phyloP scores from a whole-genome alignment of 371 early-diverging fungal genomes.

The Mortierella sp. region DNA sequence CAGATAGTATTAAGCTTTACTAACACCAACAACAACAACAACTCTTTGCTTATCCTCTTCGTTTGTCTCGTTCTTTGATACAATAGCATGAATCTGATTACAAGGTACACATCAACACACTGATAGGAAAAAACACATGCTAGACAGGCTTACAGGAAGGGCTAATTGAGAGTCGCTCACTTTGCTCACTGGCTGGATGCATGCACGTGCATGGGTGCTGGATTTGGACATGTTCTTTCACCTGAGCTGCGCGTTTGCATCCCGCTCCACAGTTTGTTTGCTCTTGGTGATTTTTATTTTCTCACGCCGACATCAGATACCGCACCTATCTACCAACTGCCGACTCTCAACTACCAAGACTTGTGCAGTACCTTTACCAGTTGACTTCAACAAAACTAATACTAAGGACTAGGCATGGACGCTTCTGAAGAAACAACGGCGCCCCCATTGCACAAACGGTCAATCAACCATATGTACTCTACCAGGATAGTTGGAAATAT shows the following conservation, averaged over 20 bases:
- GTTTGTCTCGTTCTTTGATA: slow-evolving; percentile 3
- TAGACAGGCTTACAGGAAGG: not conserved
- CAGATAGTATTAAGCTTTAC: not conserved
- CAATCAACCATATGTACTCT: not conserved
- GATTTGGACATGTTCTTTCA: not conserved
- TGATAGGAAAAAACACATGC: not conserved
- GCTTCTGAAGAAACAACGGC: too few relatives aligned
- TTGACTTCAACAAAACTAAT: not conserved
- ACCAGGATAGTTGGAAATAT: not conserved
- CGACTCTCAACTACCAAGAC: not conserved
- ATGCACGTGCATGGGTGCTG: not conserved
- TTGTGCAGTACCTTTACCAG: not conserved
- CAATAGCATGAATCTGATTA: slow-evolving; percentile 23
- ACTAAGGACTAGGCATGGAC: too few relatives aligned
- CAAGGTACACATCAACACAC: slow-evolving; percentile 19
- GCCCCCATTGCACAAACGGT: not conserved
- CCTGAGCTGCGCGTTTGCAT: not conserved
- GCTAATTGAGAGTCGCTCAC: not conserved
- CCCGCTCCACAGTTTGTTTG: not conserved
- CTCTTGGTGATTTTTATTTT: not conserved
- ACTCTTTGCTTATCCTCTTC: not conserved
- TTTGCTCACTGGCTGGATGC: too few relatives aligned
- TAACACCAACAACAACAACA: not conserved
- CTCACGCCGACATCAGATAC: not conserved
- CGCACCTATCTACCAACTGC: not conserved